Evolutionary conservation across 257 asterid species (phyloP), one percentile per base, ranked within the genome.

Genomic region (Rehmannia glutinosa): DNA sequence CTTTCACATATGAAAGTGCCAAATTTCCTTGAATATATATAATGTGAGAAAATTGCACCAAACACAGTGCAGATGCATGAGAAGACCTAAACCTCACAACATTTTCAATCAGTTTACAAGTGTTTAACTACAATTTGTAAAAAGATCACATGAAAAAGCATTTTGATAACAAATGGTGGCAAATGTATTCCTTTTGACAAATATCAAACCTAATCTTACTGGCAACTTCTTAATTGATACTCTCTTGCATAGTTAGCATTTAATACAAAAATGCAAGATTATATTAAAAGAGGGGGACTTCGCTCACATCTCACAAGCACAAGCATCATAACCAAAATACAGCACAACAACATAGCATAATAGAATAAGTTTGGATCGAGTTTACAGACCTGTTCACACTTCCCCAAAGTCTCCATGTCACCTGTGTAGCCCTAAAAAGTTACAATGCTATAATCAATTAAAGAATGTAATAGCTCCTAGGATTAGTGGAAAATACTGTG

Each of bases 351-450:
- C 27, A 15, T 28, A 63, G 35, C 25, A 42, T 11, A 68, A 41
- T 59, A 61, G 12, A 57, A 66, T 13, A 20, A 72, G 57, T 36
- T 11, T 56, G 38, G 69, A 53, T 51, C 68, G 59, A 57, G 71
- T 65, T 50, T 47, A 67, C 87, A 25, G 33, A 95, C 99, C 99
- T 78, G 98, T 82, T 95, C 99, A 59, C 99, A 95, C 82, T 89
- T 95, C 43, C 98, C 99, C 84, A 95, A 85, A 66, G 52, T 76
- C 38, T 89, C 97, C 86, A 50, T 81, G 87, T 95, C 90, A 42
- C 99, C 99, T 13, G 96, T 80, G 84, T 86, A 95, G 55, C 64
- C 83, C 99, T 95, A 77, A 30, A 62, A 66, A 76, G 64, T 71
- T 58, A 57, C 75, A 64, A 64, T 62, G 47, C 47, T 43, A 53